phyloP scores from a whole-genome alignment of 108 stramenopile species.

The Fragilaria crotonensis region DNA sequence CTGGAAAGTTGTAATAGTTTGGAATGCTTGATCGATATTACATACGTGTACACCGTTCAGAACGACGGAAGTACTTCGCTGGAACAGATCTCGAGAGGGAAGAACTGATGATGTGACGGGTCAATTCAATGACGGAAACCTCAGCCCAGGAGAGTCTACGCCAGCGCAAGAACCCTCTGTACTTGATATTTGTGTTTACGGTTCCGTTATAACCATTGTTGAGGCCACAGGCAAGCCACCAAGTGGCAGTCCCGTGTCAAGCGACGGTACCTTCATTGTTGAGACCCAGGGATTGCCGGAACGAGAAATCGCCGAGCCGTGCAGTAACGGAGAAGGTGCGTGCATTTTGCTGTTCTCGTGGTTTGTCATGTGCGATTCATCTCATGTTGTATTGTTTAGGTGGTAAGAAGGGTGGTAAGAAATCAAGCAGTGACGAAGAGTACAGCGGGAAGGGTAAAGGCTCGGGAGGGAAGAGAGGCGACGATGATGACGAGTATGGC shows the following conservation, averaged over 20 bases:
- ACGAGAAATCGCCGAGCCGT: not conserved
- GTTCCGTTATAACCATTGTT: not conserved
- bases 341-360: not conserved
- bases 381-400: not conserved
- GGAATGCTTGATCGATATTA: not conserved
- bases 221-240: not conserved
- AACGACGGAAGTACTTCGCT: not conserved
- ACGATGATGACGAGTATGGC: no score
- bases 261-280: not conserved
- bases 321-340: not conserved
- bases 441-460: no score
- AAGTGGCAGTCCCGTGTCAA: not conserved
- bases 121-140: no score
- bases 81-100: not conserved
- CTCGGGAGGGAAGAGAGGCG: no score
- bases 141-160: no score
- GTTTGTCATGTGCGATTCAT: not conserved
- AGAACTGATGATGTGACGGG: no score
- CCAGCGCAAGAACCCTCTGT: not conserved
- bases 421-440: no score
- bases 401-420: not conserved
- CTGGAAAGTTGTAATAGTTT: not conserved
- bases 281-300: not conserved
- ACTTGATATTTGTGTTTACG: not conserved
- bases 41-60: not conserved